Conservation (phyloP, 2,329 filamentous ascomycete genomes). For the Setomelanomma holmii region DNA sequence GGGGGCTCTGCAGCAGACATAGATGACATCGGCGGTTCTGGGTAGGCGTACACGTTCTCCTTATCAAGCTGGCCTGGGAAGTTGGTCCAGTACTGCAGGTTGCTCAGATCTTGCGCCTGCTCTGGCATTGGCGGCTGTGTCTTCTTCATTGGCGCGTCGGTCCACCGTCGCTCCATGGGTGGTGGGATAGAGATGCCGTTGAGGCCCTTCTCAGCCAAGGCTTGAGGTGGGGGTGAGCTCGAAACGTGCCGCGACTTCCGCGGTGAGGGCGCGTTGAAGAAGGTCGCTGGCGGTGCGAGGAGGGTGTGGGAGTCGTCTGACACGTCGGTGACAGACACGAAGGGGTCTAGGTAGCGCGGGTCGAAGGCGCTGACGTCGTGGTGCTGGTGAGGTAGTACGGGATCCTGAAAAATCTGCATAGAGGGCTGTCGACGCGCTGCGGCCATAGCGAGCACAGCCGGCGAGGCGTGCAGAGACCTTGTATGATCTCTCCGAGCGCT, state of each 20-base stretch:
- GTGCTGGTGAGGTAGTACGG: conserved; percentile 51
- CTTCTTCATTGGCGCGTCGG: conserved; percentile 75
- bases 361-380: conserved; percentile 56
- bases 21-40: conserved; percentile 44
- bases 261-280: conserved; percentile 69
- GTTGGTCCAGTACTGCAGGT: conserved; percentile 60
- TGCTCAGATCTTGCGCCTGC: conserved; percentile 49
- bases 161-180: conserved; percentile 62
- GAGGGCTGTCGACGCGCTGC: conserved; percentile 63
- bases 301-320: conserved; percentile 67
- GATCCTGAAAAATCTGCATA: conserved; percentile 67
- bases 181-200: conserved; percentile 73
- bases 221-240: conserved; percentile 65
- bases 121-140: conserved; percentile 56
- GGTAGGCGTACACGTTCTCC: conserved; percentile 55
- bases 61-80: conserved; percentile 54
- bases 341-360: conserved; percentile 59
- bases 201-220: conserved; percentile 68
- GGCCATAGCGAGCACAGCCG: conserved; percentile 52
- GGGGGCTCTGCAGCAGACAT: conserved; percentile 36
- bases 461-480: conserved; percentile 34
- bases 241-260: conserved; percentile 67
- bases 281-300: conserved; percentile 66
- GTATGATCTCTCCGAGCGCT: conserved; percentile 38
- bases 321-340: conserved; percentile 53